Percentiles rank a stretch among this genome's conserved stretches.
Evolutionary conservation across 805 yeast species (phyloP).

Genomic region (Metschnikowia cerradonensis): DNA sequence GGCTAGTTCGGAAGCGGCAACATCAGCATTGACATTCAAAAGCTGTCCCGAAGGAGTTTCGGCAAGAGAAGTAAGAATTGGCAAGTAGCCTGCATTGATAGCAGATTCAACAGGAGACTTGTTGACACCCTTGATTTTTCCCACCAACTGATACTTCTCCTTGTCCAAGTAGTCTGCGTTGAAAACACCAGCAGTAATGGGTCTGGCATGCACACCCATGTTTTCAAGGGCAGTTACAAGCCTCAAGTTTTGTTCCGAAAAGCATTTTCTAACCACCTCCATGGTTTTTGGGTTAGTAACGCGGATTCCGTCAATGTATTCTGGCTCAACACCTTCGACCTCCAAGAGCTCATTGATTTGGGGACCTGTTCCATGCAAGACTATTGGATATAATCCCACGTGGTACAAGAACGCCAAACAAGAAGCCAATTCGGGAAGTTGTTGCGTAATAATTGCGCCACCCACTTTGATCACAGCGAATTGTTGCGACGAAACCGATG

Average conservation of each 20-base stretch:
- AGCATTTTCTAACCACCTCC: slow-evolving; percentile 93
- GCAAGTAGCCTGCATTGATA: slow-evolving; percentile 93
- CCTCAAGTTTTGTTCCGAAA: slow-evolving; percentile 90
- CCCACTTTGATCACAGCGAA: slow-evolving; percentile 99
- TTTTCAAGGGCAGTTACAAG: slow-evolving; percentile 93
- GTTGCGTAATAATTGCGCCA: slow-evolving; percentile 97
- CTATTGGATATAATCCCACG: slow-evolving; percentile 95
- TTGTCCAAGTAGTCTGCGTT: slow-evolving; percentile 88
- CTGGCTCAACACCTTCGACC: slow-evolving; percentile 92
- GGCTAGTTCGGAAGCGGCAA: slow-evolving; percentile 97
- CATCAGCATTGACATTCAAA: slow-evolving; percentile 96
- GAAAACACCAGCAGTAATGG: slow-evolving; percentile 97
- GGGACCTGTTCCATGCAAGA: slow-evolving; percentile 98
- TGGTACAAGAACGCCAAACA: slow-evolving; percentile 95
- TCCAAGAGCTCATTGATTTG: slow-evolving; percentile 94
- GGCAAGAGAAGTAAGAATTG: slow-evolving; percentile 92
- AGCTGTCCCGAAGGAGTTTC: slow-evolving; percentile 97
- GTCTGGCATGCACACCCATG: slow-evolving; percentile 97
- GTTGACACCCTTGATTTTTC: slow-evolving; percentile 80
- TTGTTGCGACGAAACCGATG: slow-evolving; percentile 93
- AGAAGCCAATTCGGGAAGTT: slow-evolving; percentile 87
- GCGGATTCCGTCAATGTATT: slow-evolving; percentile 93
- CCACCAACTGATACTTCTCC: slow-evolving; percentile 89
- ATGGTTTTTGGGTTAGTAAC: slow-evolving; percentile 92
- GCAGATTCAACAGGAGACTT: slow-evolving; percentile 90